phyloP scores from a whole-genome alignment of 495 filamentous ascomycete genomes.

The Hypoxylon fuscum region DNA sequence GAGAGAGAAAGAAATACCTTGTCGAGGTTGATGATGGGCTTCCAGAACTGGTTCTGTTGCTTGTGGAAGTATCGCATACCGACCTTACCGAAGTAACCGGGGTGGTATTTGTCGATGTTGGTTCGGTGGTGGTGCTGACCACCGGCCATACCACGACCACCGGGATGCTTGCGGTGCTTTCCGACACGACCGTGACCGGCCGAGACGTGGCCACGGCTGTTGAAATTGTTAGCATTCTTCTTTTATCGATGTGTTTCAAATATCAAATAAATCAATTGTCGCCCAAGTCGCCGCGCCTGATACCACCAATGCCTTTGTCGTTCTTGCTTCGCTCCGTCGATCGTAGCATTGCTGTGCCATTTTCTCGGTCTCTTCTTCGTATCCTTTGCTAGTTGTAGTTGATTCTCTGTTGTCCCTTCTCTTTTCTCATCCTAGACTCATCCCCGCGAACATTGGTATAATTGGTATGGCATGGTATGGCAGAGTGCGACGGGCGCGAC shows the following conservation, averaged over 20 bases:
- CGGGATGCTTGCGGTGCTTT: constrained; percentile 92
- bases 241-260: not conserved
- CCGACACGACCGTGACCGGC: constrained; percentile 92
- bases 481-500: constrained; percentile 15
- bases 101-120: constrained; percentile 80
- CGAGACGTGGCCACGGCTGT: constrained; percentile 90
- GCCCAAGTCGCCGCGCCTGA: constrained; percentile 27
- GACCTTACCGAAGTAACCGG: constrained; percentile 93
- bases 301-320: constrained; percentile 10
- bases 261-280: constrained; percentile 11
- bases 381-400: not conserved
- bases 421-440: constrained; percentile 8
- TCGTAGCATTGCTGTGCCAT: not conserved
- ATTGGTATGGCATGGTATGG: constrained; percentile 7
- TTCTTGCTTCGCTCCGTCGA: constrained; percentile 3
- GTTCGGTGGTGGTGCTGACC: constrained; percentile 95
- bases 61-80: constrained; percentile 98
- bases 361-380: not conserved
- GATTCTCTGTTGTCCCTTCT: constrained; percentile 14
- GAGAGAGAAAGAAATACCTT: constrained; percentile 66
- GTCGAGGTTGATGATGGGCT: constrained; percentile 88
- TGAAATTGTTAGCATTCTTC: constrained; percentile 40
- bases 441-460: constrained; percentile 1
- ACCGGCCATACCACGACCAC: constrained; percentile 96
- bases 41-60: constrained; percentile 89